phyloP scores from a whole-genome alignment of 768 basidiomycete genomes.

The Suillus cothurnatus region DNA sequence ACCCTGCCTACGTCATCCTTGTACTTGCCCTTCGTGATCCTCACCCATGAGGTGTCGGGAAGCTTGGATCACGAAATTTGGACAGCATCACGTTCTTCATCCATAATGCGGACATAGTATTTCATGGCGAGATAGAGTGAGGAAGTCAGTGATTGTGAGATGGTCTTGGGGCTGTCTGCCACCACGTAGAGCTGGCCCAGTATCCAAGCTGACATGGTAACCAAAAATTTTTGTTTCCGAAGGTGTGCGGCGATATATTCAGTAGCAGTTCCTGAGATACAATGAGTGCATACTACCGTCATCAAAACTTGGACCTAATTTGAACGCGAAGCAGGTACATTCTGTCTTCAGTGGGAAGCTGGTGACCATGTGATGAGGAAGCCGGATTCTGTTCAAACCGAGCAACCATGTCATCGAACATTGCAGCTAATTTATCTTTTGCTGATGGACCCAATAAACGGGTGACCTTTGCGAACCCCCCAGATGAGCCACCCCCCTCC shows the following conservation, averaged over 20 bases:
- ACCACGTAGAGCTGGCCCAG: neutral
- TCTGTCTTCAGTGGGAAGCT: neutral
- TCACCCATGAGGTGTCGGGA: neutral
- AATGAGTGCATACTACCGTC: neutral
- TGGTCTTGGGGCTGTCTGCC: neutral
- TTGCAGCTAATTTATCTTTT: too few species aligned
- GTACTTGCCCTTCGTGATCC: neutral
- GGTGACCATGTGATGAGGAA: neutral
- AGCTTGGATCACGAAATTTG: neutral
- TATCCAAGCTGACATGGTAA: neutral
- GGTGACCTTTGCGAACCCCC: too few species aligned
- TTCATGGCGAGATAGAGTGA: neutral
- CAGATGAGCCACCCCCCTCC: too few species aligned
- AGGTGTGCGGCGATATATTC: neutral
- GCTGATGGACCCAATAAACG: too few species aligned
- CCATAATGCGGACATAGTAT: neutral
- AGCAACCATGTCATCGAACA: too few species aligned
- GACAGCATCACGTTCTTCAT: neutral
- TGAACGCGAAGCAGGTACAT: neutral
- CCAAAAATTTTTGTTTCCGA: neutral
- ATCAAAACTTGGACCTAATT: neutral
- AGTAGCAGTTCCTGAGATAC: constrained; percentile 5
- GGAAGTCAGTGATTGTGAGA: neutral
- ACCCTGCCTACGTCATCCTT: neutral
- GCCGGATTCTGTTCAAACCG: too few species aligned